Base-by-base conservation (phyloP, 2,329 filamentous ascomycete genomes). In the Akanthomyces muscarius region DNA sequence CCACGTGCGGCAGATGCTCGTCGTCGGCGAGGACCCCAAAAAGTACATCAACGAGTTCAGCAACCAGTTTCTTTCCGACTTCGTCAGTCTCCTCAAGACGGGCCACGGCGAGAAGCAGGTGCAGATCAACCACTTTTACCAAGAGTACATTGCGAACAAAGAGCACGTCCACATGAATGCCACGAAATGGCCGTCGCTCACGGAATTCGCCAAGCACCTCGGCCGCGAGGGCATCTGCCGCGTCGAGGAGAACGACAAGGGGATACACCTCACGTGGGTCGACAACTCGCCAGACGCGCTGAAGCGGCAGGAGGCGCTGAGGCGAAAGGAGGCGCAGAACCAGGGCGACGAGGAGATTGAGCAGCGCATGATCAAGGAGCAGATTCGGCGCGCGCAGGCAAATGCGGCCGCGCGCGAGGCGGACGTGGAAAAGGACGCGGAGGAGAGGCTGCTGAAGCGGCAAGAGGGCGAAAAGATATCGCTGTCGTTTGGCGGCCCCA, bases 151-250 rank as follows among this genome's bases (percentile, higher is more conserved):
- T 68, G 83, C 86, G 18, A 89, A 94, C 68, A 92, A 93, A 74
- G 84, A 92, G 70, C 94, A 98, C 73, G 80, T 95, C 10, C 95
- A 98, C 73, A 92, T 98, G 90, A 97, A 97, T 75, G 83, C 92
- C 8, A 98, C 95, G 0, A 89, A 89, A 70, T 98, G 92, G 92
- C 85, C 88, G 4, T 91, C 86, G 61, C 77, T 99, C 69, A 94
- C 92, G 3, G 92, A 98, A 69, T 96, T 97, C 72, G 91, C 90
- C 16, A 96, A 97, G 72, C 80, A 91, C 70, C 78, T 99, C 1
- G 93, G 94, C 0, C 80, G 90, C 25, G 92, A 98, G 74, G 91
- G 94, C 0, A 87, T 97, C 52, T 96, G 91, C 70, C 82, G 91
- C 36, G 93, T 98, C 0, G 92, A 98, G 75, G 94, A 98, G 74